Percentiles rank a stretch among this genome's conserved stretches.
Evolutionary conservation across 306 rosid genomes (phyloP).

Genomic region (Fagus crenata): DNA sequence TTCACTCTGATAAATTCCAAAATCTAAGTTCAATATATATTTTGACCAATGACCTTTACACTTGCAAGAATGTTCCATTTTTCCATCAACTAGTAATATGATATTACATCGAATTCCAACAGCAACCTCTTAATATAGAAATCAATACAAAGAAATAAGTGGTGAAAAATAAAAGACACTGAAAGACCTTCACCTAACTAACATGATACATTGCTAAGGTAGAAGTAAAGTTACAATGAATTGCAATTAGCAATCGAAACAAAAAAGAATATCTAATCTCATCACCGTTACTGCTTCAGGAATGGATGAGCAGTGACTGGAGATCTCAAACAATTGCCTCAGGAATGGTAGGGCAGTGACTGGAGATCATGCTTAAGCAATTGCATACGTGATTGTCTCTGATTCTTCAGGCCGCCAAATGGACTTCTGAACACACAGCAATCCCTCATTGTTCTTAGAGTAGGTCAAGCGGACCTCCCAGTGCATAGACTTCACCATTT

Average conservation of each 20-base stretch:
- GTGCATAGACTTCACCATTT: slow-evolving; percentile 64
- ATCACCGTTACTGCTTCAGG: slow-evolving; percentile 13
- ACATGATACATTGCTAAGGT: slow-evolving; percentile 46
- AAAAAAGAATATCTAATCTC: slow-evolving; percentile 37
- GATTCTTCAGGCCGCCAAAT: slow-evolving; percentile 75
- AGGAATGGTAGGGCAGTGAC: neutral
- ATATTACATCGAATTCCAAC: slow-evolving; percentile 35
- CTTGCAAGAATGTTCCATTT: slow-evolving; percentile 38
- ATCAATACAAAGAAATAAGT: slow-evolving; percentile 35
- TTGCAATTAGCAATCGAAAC: slow-evolving; percentile 34
- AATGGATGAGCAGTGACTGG: neutral
- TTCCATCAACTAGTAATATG: slow-evolving; percentile 20
- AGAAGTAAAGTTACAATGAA: slow-evolving; percentile 40
- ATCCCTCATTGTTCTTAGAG: slow-evolving; percentile 85
- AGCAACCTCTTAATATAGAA: slow-evolving; percentile 33
- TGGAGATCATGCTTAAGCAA: slow-evolving; percentile 38
- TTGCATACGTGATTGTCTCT: slow-evolving; percentile 69
- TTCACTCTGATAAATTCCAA: neutral
- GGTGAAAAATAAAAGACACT: slow-evolving; percentile 28
- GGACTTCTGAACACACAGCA: slow-evolving; percentile 86
- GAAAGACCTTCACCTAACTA: slow-evolving; percentile 42
- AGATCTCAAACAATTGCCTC: slow-evolving; percentile 41
- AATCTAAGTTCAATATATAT: slow-evolving; percentile 17
- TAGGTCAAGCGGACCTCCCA: slow-evolving; percentile 94
- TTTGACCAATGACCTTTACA: slow-evolving; percentile 42